phyloP scores from a whole-genome alignment of 78 protist genomes.

The Dictyostelium capitatum region DNA sequence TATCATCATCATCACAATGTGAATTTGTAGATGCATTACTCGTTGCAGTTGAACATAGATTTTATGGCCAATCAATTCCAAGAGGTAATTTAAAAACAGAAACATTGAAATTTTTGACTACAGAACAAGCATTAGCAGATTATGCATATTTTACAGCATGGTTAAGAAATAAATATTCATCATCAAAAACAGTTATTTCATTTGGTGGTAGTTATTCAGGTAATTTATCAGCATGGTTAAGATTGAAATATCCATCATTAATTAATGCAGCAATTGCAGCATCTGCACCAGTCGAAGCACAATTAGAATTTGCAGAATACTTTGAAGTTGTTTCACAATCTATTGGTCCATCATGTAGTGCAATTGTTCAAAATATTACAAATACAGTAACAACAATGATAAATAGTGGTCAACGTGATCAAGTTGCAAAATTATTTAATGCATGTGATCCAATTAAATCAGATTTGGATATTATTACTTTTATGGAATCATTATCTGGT shows the following conservation, averaged over 20 bases:
- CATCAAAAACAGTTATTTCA: conserved; percentile 55
- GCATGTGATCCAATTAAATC: conserved; percentile 72
- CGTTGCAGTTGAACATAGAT: conserved; percentile 81
- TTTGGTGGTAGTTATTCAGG: conserved; percentile 88
- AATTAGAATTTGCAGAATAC: conserved; percentile 82
- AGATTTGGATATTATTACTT: conserved; percentile 61
- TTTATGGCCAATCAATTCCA: conserved; percentile 64
- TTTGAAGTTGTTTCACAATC: conserved; percentile 72
- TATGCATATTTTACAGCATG: conserved; percentile 61
- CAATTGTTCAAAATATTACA: conserved; percentile 25
- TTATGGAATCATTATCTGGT: conserved; percentile 58
- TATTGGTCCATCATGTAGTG: conserved; percentile 48
- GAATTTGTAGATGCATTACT: conserved; percentile 43
- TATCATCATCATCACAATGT: too few species aligned
- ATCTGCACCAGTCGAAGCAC: conserved; percentile 86
- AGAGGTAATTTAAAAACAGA: conserved; percentile 16
- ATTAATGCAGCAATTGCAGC: conserved; percentile 85
- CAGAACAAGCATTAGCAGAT: conserved; percentile 90
- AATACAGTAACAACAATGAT: conserved; percentile 35
- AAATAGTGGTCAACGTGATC: conserved; percentile 19
- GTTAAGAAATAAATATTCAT: conserved; percentile 23
- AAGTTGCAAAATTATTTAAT: conserved; percentile 40
- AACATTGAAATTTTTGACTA: conserved; percentile 44
- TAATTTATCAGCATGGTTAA: conserved; percentile 61
- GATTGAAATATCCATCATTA: conserved; percentile 68